phyloP scores from a whole-genome alignment of 139 green algal species.

The Tetradesmus obliquus region DNA sequence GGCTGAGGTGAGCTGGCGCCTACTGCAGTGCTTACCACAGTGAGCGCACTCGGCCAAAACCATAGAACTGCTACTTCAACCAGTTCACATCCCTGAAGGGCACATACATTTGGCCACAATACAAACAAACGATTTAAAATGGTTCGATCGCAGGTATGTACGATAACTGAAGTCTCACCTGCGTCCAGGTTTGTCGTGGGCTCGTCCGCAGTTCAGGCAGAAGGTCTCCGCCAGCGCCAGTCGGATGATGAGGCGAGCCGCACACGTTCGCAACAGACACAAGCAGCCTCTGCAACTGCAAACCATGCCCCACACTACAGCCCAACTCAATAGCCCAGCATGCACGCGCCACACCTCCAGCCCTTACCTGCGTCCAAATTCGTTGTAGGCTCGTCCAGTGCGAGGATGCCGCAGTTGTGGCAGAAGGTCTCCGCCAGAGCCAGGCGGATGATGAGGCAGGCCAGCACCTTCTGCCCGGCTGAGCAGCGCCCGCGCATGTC shows the following conservation, averaged over 20 bases:
- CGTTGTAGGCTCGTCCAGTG: constrained; percentile 98
- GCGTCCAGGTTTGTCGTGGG: constrained; percentile 99
- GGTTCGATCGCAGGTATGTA: no score
- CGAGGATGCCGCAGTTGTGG: constrained; percentile 98
- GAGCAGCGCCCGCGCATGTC: constrained; percentile 98
- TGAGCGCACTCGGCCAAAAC: no score
- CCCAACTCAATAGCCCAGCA: not conserved
- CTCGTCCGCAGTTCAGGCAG: constrained; percentile 98
- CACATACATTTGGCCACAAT: no score
- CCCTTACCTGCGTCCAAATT: constrained; percentile 91
- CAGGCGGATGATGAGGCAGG: constrained; percentile 98
- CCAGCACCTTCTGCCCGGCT: constrained; percentile 98
- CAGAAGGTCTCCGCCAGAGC: constrained; percentile 99
- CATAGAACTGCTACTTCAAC: no score
- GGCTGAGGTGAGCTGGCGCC: no score
- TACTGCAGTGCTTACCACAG: not conserved
- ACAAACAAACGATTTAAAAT: no score
- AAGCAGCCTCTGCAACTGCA: not conserved
- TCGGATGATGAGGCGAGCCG: constrained; percentile 97
- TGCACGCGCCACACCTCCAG: not conserved
- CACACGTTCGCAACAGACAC: not conserved
- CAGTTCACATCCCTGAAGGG: no score
- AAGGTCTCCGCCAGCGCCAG: constrained; percentile 91
- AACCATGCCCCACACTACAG: not conserved
- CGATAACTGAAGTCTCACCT: constrained; percentile 5